Evolutionary conservation across 805 yeast genomes (phyloP).

Genomic region (Zygosaccharomyces rouxii): DNA sequence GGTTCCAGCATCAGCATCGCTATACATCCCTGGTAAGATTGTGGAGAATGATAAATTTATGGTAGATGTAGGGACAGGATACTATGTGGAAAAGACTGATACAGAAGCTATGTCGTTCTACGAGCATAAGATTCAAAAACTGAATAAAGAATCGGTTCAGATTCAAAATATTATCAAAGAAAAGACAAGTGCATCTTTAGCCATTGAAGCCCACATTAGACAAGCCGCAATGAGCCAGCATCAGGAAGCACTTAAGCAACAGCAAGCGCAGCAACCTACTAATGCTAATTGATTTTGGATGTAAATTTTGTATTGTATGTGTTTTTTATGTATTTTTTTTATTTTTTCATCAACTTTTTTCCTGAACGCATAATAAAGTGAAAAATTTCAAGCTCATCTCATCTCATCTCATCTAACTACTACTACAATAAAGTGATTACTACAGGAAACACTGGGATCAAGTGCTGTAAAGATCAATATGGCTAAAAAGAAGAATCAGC

Average conservation of each 20-base stretch:
- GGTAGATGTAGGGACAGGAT: slow-evolving; percentile 96
- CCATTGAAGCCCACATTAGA: slow-evolving; percentile 33
- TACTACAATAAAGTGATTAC: neutral
- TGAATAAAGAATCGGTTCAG: slow-evolving; percentile 68
- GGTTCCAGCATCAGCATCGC: slow-evolving; percentile 83
- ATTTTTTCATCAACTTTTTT: neutral
- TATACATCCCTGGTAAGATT: slow-evolving; percentile 83
- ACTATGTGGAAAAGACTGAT: slow-evolving; percentile 75
- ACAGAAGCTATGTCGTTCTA: slow-evolving; percentile 68
- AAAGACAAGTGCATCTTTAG: slow-evolving; percentile 48
- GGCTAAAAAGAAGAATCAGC: slow-evolving; percentile 29
- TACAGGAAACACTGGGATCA: neutral
- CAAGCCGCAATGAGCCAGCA: slow-evolving; percentile 25
- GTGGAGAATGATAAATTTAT: slow-evolving; percentile 62
- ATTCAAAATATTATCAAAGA: slow-evolving; percentile 70
- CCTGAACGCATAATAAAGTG: neutral
- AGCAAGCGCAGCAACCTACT: slow-evolving; percentile 4
- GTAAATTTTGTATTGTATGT: neutral
- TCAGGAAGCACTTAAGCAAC: slow-evolving; percentile 29
- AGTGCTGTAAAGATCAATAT: slow-evolving; percentile 10
- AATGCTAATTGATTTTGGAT: neutral
- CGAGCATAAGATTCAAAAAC: slow-evolving; percentile 64
- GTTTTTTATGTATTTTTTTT: neutral
- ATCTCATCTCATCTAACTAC: neutral
- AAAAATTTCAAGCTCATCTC: slow-evolving; percentile 3